Evolutionary conservation across 176 grass and related monocot species (phyloP).

Genomic region (Raddia guianensis): DNA sequence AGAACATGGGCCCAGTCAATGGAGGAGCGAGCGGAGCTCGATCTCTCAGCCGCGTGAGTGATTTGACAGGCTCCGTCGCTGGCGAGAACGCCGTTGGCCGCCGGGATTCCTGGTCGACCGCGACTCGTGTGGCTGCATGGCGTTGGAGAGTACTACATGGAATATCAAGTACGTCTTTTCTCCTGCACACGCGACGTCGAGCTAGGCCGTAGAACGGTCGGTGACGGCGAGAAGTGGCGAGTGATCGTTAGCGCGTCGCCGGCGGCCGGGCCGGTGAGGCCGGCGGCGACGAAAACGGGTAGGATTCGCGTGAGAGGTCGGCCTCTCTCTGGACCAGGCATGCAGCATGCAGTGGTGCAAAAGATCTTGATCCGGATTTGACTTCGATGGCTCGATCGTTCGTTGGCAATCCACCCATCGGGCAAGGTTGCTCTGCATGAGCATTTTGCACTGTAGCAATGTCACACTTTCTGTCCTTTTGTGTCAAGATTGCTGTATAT

Average conservation of each 20-base stretch:
- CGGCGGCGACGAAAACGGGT: not conserved
- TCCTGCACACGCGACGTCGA: not conserved
- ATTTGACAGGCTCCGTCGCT: not conserved
- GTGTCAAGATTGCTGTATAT: too few relatives aligned
- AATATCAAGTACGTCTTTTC: not conserved
- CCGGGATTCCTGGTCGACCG: slow-evolving; percentile 22
- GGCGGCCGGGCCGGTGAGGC: not conserved
- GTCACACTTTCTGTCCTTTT: not conserved
- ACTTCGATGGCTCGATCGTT: not conserved
- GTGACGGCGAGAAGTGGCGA: not conserved
- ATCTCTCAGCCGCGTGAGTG: slow-evolving; percentile 19
- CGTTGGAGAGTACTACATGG: not conserved
- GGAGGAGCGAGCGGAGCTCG: not conserved
- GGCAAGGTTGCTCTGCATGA: not conserved
- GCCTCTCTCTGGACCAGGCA: not conserved
- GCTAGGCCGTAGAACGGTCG: not conserved
- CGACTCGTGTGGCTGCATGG: not conserved
- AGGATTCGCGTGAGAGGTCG: not conserved
- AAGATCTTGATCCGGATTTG: not conserved
- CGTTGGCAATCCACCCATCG: not conserved
- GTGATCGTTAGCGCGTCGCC: slow-evolving; percentile 5
- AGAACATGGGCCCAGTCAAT: slow-evolving; percentile 29
- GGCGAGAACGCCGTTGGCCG: slow-evolving; percentile 3
- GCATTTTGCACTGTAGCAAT: not conserved
- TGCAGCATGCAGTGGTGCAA: not conserved